Evolutionary conservation across 345 rosid genomes (phyloP), one percentile per base, ranked within the genome.

Genomic region (Brassica cretica): DNA sequence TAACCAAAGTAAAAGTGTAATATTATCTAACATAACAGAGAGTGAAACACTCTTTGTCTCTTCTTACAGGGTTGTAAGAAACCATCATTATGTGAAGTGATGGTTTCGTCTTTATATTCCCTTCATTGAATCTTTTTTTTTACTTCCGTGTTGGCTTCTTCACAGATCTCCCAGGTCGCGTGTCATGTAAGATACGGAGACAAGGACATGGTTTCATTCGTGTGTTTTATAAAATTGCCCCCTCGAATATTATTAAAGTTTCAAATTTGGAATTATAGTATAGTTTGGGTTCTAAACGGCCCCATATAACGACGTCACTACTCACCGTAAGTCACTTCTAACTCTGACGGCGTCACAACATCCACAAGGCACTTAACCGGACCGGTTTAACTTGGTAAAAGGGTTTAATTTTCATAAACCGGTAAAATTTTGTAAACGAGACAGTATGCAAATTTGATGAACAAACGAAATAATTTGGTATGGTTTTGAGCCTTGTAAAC

Each of bases 121-220:
- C 67, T 30, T 55, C 2, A 8, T 9, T 37, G 71, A 27, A 69
- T 41, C 53, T 18, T 2, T 58, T 27, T 9, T 35, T 35, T 35
- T 35, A 39, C 70, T 79, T 74, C 71, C 82, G 79, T 74, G 79
- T 79, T 73, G 61, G 55, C 39, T 39, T 74, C 67, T 35, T 35
- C 41, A 37, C 79, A 74, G 21, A 68, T 39, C 78, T 74, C 71
- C 71, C 11, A 74, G 78, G 75, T 74, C 15, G 75, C 82, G 82
- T 74, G 64, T 63, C 70, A 33, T 64, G 64, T 53, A 60, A 68
- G 82, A 63, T 74, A 66, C 41, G 12, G 16, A 51, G 75, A 74
- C 37, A 64, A 12, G 49, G 75, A 74, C 78, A 5, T 27, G 76
- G 6, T 14, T 35, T 41, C 49, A 14, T 41, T 41, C 24, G 55